A percentile compares a stretch with the other conserved stretches of the same genome.
These are phyloP conservation scores for Naganishia randhawae DNA, from an alignment of 768 basidiomycete genomes.

Conservation along the genomic window DNA sequence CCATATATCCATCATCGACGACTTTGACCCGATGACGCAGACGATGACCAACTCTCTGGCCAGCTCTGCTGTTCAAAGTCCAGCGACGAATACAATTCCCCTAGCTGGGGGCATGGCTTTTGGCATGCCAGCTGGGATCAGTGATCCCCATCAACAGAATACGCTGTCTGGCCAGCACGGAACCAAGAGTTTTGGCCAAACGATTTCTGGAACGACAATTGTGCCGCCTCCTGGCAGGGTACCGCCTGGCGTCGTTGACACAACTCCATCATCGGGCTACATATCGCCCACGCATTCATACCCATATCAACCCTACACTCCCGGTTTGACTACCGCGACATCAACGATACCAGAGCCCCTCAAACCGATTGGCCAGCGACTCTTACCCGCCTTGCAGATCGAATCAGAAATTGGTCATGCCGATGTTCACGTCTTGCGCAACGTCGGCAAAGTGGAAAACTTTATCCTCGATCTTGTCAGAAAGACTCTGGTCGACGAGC, in stretches of 20 bases:
- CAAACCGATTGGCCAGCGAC: slow-evolving; percentile 58
- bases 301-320: slow-evolving; percentile 15
- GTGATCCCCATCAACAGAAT: background rate
- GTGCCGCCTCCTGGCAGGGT: background rate
- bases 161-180: background rate
- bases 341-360: slow-evolving; percentile 58
- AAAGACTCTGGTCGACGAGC: slow-evolving; percentile 92
- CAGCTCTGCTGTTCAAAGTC: slow-evolving; percentile 11
- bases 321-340: slow-evolving; percentile 38
- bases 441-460: slow-evolving; percentile 82
- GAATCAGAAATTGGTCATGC: slow-evolving; percentile 95
- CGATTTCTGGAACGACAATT: background rate
- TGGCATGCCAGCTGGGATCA: background rate
- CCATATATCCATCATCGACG: slow-evolving; percentile 84
- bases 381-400: slow-evolving; percentile 81
- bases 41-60: slow-evolving; percentile 45
- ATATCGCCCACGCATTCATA: slow-evolving; percentile 43
- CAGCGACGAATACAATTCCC: background rate
- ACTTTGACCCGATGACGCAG: slow-evolving; percentile 78
- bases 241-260: background rate
- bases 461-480: slow-evolving; percentile 96
- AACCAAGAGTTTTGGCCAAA: background rate
- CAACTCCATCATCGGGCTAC: slow-evolving; percentile 36
- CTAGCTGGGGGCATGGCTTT: slow-evolving; percentile 3
- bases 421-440: slow-evolving; percentile 76